Evolutionary conservation across 164 flowering plant genomes (phyloP), one percentile per base, ranked within the genome.

Genomic region (Euptelea pleiosperma): DNA sequence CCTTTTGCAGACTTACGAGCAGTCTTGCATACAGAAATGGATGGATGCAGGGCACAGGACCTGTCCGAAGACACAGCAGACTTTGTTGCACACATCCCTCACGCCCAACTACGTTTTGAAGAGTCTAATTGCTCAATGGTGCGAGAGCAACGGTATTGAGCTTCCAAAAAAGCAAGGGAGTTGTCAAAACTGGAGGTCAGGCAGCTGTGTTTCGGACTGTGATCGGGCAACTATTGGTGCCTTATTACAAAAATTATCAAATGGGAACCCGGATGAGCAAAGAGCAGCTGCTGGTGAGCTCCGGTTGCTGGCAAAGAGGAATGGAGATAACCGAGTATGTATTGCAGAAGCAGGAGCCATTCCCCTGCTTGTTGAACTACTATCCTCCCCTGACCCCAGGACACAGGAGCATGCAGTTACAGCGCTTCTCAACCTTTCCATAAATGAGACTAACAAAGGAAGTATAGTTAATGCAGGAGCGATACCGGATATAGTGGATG

Each of bases 351-450:
- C 88, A 19, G 98, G 98, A 49, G 96, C 94, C 51, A 84, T 93
- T 57, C 89, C 88, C 4, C 76, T 81, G 1, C 84, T 93, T 34
- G 91, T 87, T 3, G 84, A 76, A 50, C 67, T 90, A 19, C 68
- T 93, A 12, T 80, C 88, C 15, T 85, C 96, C 12, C 19, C 74
- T 0, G 98, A 93, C 67, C 45, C 73, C 24, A 69, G 85, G 26
- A 83, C 88, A 2, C 98, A 93, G 62, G 97, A 93, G 64, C 95
- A 93, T 72, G 94, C 97, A n/a, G 98, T 93, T 6, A 93, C 98
- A 11, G 98, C 98, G 0, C 85, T 93, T 58, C 79, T 93, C 37
- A 93, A 93, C 71, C 82, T 93, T 52, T 93, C 98, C 41, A 87
- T 90, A 29, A 79, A 86, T 39, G 98, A 90, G 34, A 67, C 74